Base-by-base conservation (phyloP, 1,139 yeast species). In the Schwanniomyces etchellsii region DNA sequence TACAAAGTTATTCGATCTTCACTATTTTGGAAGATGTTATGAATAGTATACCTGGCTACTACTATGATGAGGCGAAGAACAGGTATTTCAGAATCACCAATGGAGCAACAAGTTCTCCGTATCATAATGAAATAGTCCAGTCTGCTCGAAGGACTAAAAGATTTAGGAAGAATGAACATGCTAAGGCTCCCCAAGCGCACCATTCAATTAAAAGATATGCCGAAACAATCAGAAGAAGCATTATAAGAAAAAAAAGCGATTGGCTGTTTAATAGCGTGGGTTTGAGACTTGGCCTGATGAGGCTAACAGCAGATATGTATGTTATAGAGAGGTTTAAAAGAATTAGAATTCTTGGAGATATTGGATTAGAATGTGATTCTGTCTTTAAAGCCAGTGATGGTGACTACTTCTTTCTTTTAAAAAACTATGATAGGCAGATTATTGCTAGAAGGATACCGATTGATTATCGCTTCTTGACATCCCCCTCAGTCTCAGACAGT, bases 71-170 rank as follows among this genome's bases (percentile, higher is more conserved):
- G 26, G 57, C 44, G 26, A 57, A 55, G 31, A 57, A 55, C 14
- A 53, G 64, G 33, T 73, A 72, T 44, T 73, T 73, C 50, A 67
- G 64, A 33, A 55, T 70, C 10, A 47, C 51, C 28, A 68, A 59
- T 36, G 74, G 74, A 1, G 53, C 56, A 23, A 47, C 46, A 10
- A 29, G 28, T 26, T 23, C 47, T 4, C 40, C 41, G 27, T 64
- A 60, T 35, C 69, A 61, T 35, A 66, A 65, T 36, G 63, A 53
- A 34, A 29, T 48, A 1, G 48, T 60, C 7, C 65, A 56, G 35
- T 49, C 52, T 7, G 42, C 56, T 36, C 46, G 53, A 39, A 38
- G 73, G 38, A 42, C 54, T 28, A 15, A 28, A 17, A 31, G 33
- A 6, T 11, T 15, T 15, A 28, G 25, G 7, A 16, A 6, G 14